Evolutionary conservation across 2,329 filamentous ascomycete genomes (phyloP).

Genomic region (Alternaria sp.): DNA sequence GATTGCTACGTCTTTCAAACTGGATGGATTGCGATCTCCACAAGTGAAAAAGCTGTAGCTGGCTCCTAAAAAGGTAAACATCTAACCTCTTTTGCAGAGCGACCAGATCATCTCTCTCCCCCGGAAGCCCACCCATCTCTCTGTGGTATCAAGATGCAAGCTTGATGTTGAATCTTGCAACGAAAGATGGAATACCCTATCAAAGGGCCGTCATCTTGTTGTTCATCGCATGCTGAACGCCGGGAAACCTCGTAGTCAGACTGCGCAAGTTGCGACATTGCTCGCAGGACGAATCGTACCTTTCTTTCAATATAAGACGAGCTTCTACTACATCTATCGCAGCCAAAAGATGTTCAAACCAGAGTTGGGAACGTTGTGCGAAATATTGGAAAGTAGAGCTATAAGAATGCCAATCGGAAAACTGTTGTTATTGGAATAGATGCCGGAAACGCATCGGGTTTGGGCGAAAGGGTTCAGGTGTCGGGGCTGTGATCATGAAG

Average conservation of each 20-base stretch:
- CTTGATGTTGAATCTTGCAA: slow-evolving; percentile 63
- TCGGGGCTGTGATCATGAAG: slow-evolving; percentile 40
- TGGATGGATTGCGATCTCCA: background rate
- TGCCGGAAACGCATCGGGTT: slow-evolving; percentile 39
- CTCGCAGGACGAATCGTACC: slow-evolving; percentile 36
- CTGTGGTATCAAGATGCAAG: background rate
- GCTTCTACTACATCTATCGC: slow-evolving; percentile 40
- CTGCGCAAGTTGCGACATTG: slow-evolving; percentile 33
- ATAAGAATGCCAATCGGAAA: slow-evolving; percentile 42
- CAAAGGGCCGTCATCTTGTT: slow-evolving; percentile 49
- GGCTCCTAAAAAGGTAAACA: background rate
- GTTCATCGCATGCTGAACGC: slow-evolving; percentile 40
- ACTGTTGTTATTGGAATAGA: slow-evolving; percentile 36
- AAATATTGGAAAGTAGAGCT: slow-evolving; percentile 29
- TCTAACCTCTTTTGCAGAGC: background rate
- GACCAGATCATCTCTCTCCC: background rate
- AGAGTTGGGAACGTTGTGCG: slow-evolving; percentile 34
- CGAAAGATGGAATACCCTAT: slow-evolving; percentile 59
- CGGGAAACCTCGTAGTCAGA: slow-evolving; percentile 27
- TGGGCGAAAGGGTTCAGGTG: slow-evolving; percentile 36
- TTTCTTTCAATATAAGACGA: slow-evolving; percentile 37
- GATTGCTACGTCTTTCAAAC: background rate
- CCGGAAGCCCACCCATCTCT: background rate
- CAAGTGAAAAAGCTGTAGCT: background rate
- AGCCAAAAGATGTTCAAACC: slow-evolving; percentile 39